These are phyloP conservation scores for Talaromyces albobiverticillius DNA, from an alignment of 2,329 filamentous ascomycete species.

Conservation along the genomic window DNA sequence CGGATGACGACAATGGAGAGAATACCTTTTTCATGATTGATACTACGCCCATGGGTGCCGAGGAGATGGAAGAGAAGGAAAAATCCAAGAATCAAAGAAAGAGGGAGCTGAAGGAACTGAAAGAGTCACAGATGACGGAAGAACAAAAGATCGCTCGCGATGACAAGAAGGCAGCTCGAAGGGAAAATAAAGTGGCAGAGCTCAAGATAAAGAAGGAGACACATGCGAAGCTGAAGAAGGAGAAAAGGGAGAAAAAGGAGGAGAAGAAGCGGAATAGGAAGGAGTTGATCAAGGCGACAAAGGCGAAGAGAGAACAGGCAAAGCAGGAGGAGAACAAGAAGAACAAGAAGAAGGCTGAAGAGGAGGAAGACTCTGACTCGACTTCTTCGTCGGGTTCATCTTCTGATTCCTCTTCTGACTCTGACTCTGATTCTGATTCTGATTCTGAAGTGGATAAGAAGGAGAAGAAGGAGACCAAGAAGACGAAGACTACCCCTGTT, in stretches of 20 bases:
- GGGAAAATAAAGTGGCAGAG: not conserved
- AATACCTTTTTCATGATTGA: slow-evolving; percentile 14
- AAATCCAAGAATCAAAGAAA: slow-evolving; percentile 12
- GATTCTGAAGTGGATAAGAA: slow-evolving; percentile 7
- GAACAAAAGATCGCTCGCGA: not conserved
- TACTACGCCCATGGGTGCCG: slow-evolving; percentile 12
- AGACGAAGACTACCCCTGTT: slow-evolving; percentile 15
- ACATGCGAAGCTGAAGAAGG: slow-evolving; percentile 17
- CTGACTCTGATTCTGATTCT: slow-evolving; percentile 3
- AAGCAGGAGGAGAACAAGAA: slow-evolving; percentile 18
- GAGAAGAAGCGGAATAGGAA: slow-evolving; percentile 14
- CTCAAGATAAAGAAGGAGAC: slow-evolving; percentile 12
- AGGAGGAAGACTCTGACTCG: slow-evolving; percentile 1
- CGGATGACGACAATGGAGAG: not conserved
- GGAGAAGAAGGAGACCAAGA: too few species aligned
- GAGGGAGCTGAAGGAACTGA: slow-evolving; percentile 14
- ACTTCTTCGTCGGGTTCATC: slow-evolving; percentile 10
- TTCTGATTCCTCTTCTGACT: slow-evolving; percentile 12
- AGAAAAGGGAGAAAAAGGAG: slow-evolving; percentile 14
- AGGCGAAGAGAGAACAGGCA: slow-evolving; percentile 17
- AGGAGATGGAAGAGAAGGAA: slow-evolving; percentile 12
- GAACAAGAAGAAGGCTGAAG: not conserved
- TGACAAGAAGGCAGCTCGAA: slow-evolving; percentile 3
- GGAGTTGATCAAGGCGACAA: slow-evolving; percentile 8
- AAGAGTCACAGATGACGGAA: slow-evolving; percentile 4